A percentile compares a stretch with the other conserved stretches of the same genome.
phyloP scores from a whole-genome alignment of 2,329 filamentous ascomycete genomes.

The Parastagonospora avenae region DNA sequence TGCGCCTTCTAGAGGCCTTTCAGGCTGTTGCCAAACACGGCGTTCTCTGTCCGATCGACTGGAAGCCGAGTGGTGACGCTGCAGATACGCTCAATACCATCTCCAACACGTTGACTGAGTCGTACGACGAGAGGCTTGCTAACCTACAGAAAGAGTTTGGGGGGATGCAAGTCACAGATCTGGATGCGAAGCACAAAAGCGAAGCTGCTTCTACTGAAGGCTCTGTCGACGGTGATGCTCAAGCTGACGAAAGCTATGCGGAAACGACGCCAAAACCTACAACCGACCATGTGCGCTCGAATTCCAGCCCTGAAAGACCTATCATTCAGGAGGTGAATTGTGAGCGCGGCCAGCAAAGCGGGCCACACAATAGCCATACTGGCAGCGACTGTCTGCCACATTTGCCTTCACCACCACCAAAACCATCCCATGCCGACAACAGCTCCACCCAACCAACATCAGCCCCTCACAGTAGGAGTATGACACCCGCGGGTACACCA shows the following conservation, averaged over 20 bases:
- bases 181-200: constrained; percentile 20
- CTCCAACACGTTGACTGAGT: constrained; percentile 31
- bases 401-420: background rate
- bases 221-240: background rate
- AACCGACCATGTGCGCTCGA: background rate
- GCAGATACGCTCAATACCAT: constrained; percentile 28
- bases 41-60: constrained; percentile 38
- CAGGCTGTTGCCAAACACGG: constrained; percentile 39
- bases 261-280: background rate
- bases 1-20: constrained; percentile 38
- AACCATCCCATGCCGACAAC: background rate
- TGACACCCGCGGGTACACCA: constrained; percentile 4
- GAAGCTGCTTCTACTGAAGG: background rate
- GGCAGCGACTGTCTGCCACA: background rate
- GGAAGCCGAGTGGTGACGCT: constrained; percentile 26
- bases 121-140: constrained; percentile 31
- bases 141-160: constrained; percentile 36
- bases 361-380: background rate
- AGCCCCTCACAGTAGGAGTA: constrained; percentile 3
- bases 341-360: background rate
- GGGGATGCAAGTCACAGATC: constrained; percentile 21
- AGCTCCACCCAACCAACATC: background rate
- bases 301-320: background rate
- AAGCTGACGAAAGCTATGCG: background rate
- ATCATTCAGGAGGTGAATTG: background rate